Base-by-base conservation (phyloP, 2,329 filamentous ascomycete species). In the Beauveria sp. region DNA sequence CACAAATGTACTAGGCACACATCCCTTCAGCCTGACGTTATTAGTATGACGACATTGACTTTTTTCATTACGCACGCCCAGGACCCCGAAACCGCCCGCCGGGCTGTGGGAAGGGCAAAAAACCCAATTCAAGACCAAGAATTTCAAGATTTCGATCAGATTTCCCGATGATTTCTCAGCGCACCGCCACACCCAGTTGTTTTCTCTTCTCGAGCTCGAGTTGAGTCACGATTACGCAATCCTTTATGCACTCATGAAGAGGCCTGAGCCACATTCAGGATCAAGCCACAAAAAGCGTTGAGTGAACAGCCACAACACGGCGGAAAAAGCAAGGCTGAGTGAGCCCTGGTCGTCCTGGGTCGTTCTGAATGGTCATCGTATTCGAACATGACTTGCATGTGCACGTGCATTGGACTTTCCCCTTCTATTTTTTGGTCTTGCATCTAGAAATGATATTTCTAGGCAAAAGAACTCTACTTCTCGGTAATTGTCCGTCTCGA, bases 171-270 rank as follows among this genome's bases (percentile, higher is more conserved):
- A 51, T 58, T n/a, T 22, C 47, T 8, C 24, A 24, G 14, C 26
- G 50, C 50, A 61, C 58, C 42, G 51, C 58, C 51, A 61, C 42
- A 47, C 55, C 18, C 9, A 3, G 24, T 2, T 10, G 9, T 3
- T n/a, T 30, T 18, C 16, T 46, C 22, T 34, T 3, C 26, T 22
- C 22, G 22, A 22, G 22, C 18, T n/a, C 5, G 5, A 38, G 3
- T n/a, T 52, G 47, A 43, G 57, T 59, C 57, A 59, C 47, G n/a
- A 52, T 59, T 59, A 59, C 57, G 57, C 57, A 59, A 59, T 59
- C 18, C 14, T n/a, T 20, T 12, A 10, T 46, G 5, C 3, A 7
- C 42, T 16, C 6, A 5, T 16, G 2, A 45, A 20, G 26, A 46
- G 30, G 57, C 34, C 38, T 59, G 38, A 59, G 56, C 56, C 56